Conservation (phyloP, 345 rosid species). For the Murraya koenigii region DNA sequence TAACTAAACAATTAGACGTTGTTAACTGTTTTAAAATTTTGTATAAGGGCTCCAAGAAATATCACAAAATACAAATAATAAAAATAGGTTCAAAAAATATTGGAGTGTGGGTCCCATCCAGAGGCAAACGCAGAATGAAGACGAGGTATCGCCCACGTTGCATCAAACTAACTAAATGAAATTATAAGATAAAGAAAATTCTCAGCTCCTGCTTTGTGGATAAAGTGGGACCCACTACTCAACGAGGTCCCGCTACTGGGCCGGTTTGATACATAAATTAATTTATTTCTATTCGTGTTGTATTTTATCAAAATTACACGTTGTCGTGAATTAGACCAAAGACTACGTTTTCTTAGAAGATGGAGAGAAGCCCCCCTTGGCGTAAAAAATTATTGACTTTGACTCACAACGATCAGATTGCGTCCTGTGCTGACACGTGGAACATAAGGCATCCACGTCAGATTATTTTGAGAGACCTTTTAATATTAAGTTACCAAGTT, state of each 20-base stretch:
- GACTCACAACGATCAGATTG: neutral
- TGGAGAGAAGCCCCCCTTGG: too few species aligned
- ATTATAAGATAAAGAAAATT: neutral
- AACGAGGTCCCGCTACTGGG: neutral
- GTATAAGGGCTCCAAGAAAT: too few species aligned
- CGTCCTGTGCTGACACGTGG: neutral
- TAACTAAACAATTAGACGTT: too few species aligned
- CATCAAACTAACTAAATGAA: neutral
- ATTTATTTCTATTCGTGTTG: too few species aligned
- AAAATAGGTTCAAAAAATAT: neutral
- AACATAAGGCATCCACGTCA: neutral
- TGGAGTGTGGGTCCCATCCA: neutral
- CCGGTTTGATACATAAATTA: neutral
- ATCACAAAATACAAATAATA: neutral
- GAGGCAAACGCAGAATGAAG: neutral
- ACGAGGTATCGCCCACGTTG: conserved; percentile 1
- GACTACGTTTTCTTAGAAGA: neutral
- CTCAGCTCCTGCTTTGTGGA: neutral
- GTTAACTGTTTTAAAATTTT: too few species aligned
- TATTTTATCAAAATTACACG: neutral
- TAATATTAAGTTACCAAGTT: too few species aligned
- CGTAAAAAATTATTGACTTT: neutral
- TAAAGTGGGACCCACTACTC: conserved; percentile 1
- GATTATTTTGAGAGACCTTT: too few species aligned
- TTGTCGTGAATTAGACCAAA: neutral